Conservation (phyloP, 108 stramenopile species). For the Conticribra guillardii region DNA sequence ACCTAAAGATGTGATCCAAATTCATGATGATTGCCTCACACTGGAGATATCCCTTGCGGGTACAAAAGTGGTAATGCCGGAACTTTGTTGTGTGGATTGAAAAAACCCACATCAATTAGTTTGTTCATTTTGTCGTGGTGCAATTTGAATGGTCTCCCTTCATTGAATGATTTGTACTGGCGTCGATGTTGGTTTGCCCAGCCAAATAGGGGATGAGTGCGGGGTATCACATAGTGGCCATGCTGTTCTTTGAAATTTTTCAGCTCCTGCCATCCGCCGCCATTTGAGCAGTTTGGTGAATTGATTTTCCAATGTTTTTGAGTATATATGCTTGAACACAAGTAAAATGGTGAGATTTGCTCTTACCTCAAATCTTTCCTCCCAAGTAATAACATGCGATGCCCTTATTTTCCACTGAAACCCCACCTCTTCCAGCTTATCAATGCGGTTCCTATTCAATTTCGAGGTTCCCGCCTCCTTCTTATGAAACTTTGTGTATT, state of each 20-base stretch:
- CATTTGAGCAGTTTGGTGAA: background rate
- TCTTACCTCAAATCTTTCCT: slow-evolving; percentile 7
- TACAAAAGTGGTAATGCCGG: no score
- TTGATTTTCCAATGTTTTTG: slow-evolving; percentile 6
- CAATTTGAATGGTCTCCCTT: background rate
- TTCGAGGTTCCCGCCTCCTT: slow-evolving; percentile 2
- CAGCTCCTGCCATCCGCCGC: background rate
- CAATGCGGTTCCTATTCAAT: background rate
- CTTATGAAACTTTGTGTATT: slow-evolving; percentile 16
- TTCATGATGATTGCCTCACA: no score
- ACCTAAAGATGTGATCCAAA: no score
- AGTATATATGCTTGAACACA: no score
- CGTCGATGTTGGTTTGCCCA: background rate
- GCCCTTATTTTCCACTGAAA: background rate
- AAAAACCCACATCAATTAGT: background rate
- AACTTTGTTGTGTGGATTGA: no score
- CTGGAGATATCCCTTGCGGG: no score
- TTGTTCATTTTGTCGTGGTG: background rate
- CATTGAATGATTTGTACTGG: background rate
- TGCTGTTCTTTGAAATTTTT: slow-evolving; percentile 25
- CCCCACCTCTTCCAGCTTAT: slow-evolving; percentile 12
- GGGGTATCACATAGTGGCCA: slow-evolving; percentile 20
- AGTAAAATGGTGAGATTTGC: background rate
- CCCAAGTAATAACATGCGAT: background rate
- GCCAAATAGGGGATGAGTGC: slow-evolving; percentile 9